These are phyloP conservation scores for Blastocystis sp. DNA, from an alignment of 352 stramenopile genomes.

Conservation along the genomic window DNA sequence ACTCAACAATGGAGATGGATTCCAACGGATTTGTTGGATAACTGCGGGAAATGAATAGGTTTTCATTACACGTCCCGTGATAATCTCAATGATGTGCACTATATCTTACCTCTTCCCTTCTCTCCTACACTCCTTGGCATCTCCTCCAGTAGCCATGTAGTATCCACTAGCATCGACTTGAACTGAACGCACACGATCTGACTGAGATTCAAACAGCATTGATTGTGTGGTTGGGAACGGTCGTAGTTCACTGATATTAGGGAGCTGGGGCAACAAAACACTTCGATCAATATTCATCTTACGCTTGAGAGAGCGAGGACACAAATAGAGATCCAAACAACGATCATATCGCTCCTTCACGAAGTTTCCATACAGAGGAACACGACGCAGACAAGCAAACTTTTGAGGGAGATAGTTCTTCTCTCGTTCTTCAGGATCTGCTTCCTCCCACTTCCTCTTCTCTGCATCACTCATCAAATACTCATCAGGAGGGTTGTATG, in stretches of 20 bases:
- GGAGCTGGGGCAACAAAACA: conserved; percentile 86
- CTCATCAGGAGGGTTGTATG: conserved; percentile 96
- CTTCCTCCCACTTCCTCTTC: conserved; percentile 83
- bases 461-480: conserved; percentile 94
- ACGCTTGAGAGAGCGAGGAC: conserved; percentile 83
- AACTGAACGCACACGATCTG: conserved; percentile 81
- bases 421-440: conserved; percentile 83
- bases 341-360: conserved; percentile 97
- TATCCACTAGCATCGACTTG: conserved; percentile 87
- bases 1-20: conserved; percentile 72
- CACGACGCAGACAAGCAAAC: conserved; percentile 86
- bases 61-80: conserved; percentile 72
- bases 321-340: conserved; percentile 97
- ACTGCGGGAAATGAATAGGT: neutral
- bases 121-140: conserved; percentile 72
- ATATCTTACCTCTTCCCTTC: conserved; percentile 24
- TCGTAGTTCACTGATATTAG: conserved; percentile 87
- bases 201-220: conserved; percentile 78
- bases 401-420: conserved; percentile 93
- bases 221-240: conserved; percentile 90
- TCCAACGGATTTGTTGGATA: conserved; percentile 57
- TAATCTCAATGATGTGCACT: conserved; percentile 90
- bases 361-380: conserved; percentile 89
- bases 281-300: conserved; percentile 95
- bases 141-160: conserved; percentile 86